Conservation (phyloP, 148 eudicot genomes). For the Camellia granthamiana region DNA sequence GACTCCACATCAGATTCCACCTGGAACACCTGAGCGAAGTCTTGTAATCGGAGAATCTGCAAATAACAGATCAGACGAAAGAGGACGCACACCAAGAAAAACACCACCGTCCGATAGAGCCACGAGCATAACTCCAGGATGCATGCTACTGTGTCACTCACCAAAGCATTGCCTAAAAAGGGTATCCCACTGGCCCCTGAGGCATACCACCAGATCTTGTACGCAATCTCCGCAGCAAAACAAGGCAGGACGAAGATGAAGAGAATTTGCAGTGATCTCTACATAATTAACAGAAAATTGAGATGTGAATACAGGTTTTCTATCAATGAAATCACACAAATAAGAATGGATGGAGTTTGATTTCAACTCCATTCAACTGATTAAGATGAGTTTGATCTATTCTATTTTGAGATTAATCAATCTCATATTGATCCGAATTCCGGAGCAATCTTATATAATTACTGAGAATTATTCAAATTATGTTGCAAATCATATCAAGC, state of each 20-base stretch:
- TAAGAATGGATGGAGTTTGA: too few species aligned
- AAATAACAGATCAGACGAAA: conserved; percentile 90
- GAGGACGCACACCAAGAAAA: conserved; percentile 84
- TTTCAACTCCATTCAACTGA: too few species aligned
- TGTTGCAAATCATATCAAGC: too few species aligned
- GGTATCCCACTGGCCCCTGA: conserved; percentile 78
- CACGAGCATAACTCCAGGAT: conserved; percentile 71
- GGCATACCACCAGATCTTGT: conserved; percentile 93
- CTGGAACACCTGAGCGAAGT: conserved; percentile 74
- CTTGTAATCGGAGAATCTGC: conserved; percentile 77
- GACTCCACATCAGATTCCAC: conserved; percentile 65
- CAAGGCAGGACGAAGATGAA: conserved; percentile 73
- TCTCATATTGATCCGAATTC: too few species aligned
- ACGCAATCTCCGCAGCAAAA: conserved; percentile 60
- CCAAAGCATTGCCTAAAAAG: conserved; percentile 59
- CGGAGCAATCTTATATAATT: too few species aligned
- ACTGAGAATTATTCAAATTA: too few species aligned
- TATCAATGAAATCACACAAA: too few species aligned
- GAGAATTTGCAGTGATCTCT: conserved; percentile 77
- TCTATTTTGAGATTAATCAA: too few species aligned
- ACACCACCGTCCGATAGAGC: conserved; percentile 79
- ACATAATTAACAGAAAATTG: conserved; percentile 21
- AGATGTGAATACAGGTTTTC: not conserved
- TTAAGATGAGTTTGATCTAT: too few species aligned
- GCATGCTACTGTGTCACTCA: conserved; percentile 67